Base-by-base conservation (phyloP, 202 grass and related monocot genomes). In the Brachypodium distachyon region DNA sequence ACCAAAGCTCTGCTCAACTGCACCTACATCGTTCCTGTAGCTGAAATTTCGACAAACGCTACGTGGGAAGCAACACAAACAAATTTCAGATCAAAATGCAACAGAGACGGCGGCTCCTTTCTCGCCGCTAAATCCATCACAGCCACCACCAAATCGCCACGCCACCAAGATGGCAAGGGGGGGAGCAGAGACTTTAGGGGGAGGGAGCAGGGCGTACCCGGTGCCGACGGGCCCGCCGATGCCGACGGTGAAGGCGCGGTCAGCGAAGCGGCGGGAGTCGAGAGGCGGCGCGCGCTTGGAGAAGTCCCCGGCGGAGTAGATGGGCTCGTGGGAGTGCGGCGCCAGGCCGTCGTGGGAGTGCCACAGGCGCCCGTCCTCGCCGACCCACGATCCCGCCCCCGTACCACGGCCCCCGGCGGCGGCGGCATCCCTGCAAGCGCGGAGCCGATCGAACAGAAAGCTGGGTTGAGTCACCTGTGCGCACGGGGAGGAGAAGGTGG, bases 141-240 rank as follows among this genome's bases (percentile, higher is more conserved):
- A 67, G 28, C 25, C 39, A 9, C 16, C 29, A 47, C 32, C 50
- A 10, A 50, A 43, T 8, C 26, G 19, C 36, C n/a, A 7, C 54
- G n/a, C n/a, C n/a, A 29, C 11, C 25, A 3, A 63, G 49, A 42
- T 64, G 51, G 3, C 61, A 13, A 78, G 33, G 33, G 33, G 33
- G 33, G 57, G 0, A 2, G 52, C 14, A 22, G 5, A 12, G 52
- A 79, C 3, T n/a, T n/a, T n/a, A 6, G 32, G 1, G 36, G 10
- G 11, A 42, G 23, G 22, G n/a, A 60, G 5, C 27, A 16, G 48
- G 31, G 59, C 61, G 32, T 82, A 94, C 95, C 95, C 95, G 4
- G 95, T 98, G 73, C 95, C 91, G 4, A 97, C 95, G 61, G 95
- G 95, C 7, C 95, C 91, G n/a, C 95, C 95, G 76, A 94, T 98